A percentile compares a stretch with the other conserved stretches of the same genome.
phyloP scores from a whole-genome alignment of 2,329 filamentous ascomycete genomes.

The Beauveria varroae region DNA sequence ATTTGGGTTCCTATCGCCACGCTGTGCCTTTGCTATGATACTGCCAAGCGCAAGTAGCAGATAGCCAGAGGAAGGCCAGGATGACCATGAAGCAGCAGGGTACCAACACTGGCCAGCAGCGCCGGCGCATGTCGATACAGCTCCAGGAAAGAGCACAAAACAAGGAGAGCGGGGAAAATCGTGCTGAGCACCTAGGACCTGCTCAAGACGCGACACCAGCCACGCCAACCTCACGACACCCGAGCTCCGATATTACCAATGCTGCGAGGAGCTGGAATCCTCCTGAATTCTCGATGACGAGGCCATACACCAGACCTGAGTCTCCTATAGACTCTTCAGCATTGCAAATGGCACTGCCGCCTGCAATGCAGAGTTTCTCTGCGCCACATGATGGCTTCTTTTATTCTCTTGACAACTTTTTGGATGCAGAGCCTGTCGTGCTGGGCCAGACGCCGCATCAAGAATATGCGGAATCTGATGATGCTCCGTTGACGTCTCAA shows the following conservation, averaged over 20 bases:
- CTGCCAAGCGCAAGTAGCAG: neutral
- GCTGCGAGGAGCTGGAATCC: neutral
- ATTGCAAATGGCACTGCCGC: constrained; percentile 48
- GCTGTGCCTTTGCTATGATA: neutral
- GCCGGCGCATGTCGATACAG: constrained; percentile 52
- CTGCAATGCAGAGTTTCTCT: constrained; percentile 34
- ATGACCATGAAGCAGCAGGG: constrained; percentile 24
- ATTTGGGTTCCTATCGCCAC: neutral
- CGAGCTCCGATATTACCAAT: neutral
- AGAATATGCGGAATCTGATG: constrained; percentile 48
- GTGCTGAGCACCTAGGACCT: neutral
- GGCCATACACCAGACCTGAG: constrained; percentile 22
- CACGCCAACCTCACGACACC: neutral
- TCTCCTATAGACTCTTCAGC: constrained; percentile 48
- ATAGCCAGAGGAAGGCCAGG: neutral
- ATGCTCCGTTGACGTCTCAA: constrained; percentile 47
- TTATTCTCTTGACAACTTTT: constrained; percentile 22
- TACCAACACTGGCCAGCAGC: constrained; percentile 19
- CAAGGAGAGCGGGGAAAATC: neutral
- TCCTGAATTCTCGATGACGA: constrained; percentile 23
- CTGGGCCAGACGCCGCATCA: constrained; percentile 24
- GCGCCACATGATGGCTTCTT: constrained; percentile 20
- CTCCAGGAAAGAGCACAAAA: constrained; percentile 43
- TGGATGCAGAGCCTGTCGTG: constrained; percentile 25
- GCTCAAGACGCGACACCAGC: neutral